A percentile compares a stretch with the other conserved stretches of the same genome.
phyloP scores from a whole-genome alignment of 345 rosid species.

The Aquilaria yunnanensis region DNA sequence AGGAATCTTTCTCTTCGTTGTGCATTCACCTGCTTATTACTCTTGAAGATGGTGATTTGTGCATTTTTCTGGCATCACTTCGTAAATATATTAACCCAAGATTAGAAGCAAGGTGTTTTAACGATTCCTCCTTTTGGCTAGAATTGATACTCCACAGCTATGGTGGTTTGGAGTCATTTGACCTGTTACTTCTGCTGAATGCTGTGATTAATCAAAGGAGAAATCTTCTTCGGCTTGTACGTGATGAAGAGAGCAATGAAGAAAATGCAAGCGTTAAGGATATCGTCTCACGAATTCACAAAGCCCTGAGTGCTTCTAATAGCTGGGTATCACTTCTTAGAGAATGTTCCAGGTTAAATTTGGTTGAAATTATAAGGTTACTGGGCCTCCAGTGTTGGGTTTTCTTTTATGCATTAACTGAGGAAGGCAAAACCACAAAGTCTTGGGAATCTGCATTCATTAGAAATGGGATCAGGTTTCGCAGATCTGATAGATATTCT shows the following conservation, averaged over 20 bases:
- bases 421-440: slow-evolving; percentile 43
- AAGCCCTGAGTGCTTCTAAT: slow-evolving; percentile 26
- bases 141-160: slow-evolving; percentile 45
- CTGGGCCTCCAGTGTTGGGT: slow-evolving; percentile 78
- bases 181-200: slow-evolving; percentile 59
- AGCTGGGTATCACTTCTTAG: slow-evolving; percentile 35
- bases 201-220: slow-evolving; percentile 62
- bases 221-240: slow-evolving; percentile 48
- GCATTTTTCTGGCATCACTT: slow-evolving; percentile 46
- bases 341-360: slow-evolving; percentile 37
- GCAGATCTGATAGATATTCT: slow-evolving; percentile 43
- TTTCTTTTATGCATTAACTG: slow-evolving; percentile 46
- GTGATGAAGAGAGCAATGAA: slow-evolving; percentile 49
- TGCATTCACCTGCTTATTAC: slow-evolving; percentile 66
- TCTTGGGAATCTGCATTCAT: slow-evolving; percentile 68
- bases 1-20: slow-evolving; percentile 56
- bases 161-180: slow-evolving; percentile 41
- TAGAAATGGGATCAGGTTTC: slow-evolving; percentile 49
- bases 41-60: slow-evolving; percentile 56
- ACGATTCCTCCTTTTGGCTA: slow-evolving; percentile 49
- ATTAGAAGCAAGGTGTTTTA: slow-evolving; percentile 21
- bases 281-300: slow-evolving; percentile 31
- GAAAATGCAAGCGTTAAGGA: slow-evolving; percentile 37
- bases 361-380: slow-evolving; percentile 36
- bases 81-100: slow-evolving; percentile 23